phyloP scores from a whole-genome alignment of 2,329 filamentous ascomycete species.

The Trichoderma koningiopsis region DNA sequence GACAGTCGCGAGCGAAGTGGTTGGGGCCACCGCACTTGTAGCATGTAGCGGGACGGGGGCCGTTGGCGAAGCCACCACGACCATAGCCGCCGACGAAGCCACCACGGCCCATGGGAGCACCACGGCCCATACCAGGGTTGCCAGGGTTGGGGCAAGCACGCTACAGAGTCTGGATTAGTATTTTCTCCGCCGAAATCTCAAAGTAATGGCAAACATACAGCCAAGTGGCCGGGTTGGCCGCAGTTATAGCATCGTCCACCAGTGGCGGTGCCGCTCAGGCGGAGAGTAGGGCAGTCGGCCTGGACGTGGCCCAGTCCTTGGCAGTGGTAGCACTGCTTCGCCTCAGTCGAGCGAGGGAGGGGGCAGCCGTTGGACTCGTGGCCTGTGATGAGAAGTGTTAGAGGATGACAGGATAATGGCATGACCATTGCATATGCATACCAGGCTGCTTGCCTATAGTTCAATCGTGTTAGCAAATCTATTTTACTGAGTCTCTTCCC shows the following conservation, averaged over 20 bases:
- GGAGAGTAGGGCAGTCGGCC: slow-evolving; percentile 96
- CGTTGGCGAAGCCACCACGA: slow-evolving; percentile 75
- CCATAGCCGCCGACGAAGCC: slow-evolving; percentile 64
- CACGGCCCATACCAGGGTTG: slow-evolving; percentile 61
- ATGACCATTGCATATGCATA: slow-evolving; percentile 35
- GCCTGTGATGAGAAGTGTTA: slow-evolving; percentile 45
- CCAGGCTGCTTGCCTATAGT: slow-evolving; percentile 75
- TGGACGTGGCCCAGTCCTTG: slow-evolving; percentile 98
- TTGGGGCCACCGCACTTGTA: slow-evolving; percentile 85
- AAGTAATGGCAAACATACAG: slow-evolving; percentile 57
- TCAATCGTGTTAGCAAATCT: slow-evolving; percentile 31
- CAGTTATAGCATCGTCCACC: slow-evolving; percentile 96
- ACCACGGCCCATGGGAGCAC: slow-evolving; percentile 69
- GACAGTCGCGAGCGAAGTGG: slow-evolving; percentile 97
- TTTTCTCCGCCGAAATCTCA: background rate
- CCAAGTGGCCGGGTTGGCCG: slow-evolving; percentile 88
- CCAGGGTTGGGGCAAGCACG: slow-evolving; percentile 82
- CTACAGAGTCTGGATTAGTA: slow-evolving; percentile 41
- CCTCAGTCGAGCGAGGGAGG: slow-evolving; percentile 93
- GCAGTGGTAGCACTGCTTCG: slow-evolving; percentile 99
- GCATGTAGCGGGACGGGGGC: slow-evolving; percentile 69
- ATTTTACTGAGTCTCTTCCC: background rate
- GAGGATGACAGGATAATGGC: background rate
- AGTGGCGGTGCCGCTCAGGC: slow-evolving; percentile 78
- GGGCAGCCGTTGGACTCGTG: slow-evolving; percentile 99